Evolutionary conservation across 1,284 basidiomycete genomes (phyloP).

Genomic region (Microbotryum silenes-acaulis): DNA sequence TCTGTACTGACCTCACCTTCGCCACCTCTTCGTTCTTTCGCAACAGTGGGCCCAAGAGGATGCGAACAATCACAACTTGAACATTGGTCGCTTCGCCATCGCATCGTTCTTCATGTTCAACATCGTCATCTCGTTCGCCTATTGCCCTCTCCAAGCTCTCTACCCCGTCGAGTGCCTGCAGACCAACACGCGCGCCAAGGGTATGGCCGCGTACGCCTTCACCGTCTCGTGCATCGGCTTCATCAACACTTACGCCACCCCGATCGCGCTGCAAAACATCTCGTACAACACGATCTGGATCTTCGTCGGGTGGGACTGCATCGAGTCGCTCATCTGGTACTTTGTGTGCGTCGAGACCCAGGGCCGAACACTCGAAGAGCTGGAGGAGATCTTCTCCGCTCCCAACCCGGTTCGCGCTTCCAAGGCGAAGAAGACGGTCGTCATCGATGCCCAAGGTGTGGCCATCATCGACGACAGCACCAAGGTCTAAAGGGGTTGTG

Average conservation of each 20-base stretch:
- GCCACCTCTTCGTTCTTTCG: background rate
- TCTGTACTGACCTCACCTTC: background rate
- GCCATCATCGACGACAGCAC: no score
- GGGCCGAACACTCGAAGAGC: conserved; percentile 40
- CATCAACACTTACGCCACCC: conserved; percentile 44
- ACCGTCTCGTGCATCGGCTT: conserved; percentile 49
- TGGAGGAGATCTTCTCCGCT: conserved; percentile 42
- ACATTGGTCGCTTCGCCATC: conserved; percentile 41
- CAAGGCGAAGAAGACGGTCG: conserved; percentile 13
- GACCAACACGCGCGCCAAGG: conserved; percentile 54
- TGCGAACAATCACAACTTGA: conserved; percentile 31
- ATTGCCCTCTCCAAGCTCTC: conserved; percentile 52
- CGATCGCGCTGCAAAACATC: conserved; percentile 48
- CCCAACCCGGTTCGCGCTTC: conserved; percentile 42
- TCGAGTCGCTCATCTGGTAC: conserved; percentile 10
- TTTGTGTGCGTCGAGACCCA: conserved; percentile 43
- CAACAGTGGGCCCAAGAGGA: background rate
- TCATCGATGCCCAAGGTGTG: no score
- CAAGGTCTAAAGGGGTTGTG: no score
- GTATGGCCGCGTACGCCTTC: conserved; percentile 47
- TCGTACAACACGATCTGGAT: conserved; percentile 31
- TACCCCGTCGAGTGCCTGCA: conserved; percentile 53
- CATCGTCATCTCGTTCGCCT: conserved; percentile 40
- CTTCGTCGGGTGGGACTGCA: conserved; percentile 13
- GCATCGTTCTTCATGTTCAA: conserved; percentile 50